phyloP scores from a whole-genome alignment of 23 red algal species.

The Gracilariopsis chorda region DNA sequence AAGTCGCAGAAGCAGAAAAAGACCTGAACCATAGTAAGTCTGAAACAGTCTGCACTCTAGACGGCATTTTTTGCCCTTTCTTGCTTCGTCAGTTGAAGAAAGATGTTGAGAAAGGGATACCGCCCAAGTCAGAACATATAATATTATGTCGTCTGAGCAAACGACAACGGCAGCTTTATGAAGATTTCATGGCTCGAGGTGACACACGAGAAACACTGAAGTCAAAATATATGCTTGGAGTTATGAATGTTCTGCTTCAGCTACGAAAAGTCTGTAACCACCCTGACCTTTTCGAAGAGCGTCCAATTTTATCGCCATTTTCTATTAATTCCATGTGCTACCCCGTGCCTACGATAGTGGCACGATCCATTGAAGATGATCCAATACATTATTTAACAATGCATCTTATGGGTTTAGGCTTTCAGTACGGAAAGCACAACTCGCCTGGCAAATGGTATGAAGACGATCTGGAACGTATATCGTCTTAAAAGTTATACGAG shows the following conservation, averaged over 20 bases:
- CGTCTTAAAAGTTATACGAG: neutral
- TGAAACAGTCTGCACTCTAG: constrained; percentile 67
- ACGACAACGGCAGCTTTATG: constrained; percentile 92
- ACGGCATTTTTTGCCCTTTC: constrained; percentile 88
- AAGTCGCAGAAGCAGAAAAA: neutral
- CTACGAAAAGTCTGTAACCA: constrained; percentile 99
- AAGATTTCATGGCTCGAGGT: constrained; percentile 85
- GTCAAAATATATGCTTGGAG: constrained; percentile 69
- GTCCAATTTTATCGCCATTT: constrained; percentile 72
- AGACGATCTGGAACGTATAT: constrained; percentile 7
- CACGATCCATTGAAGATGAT: neutral
- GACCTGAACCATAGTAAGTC: neutral
- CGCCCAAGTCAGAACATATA: constrained; percentile 84
- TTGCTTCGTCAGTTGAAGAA: constrained; percentile 88
- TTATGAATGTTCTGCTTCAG: constrained; percentile 98
- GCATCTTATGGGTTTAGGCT: constrained; percentile 16
- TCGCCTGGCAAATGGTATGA: constrained; percentile 36
- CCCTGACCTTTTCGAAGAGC: constrained; percentile 90
- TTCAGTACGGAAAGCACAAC: constrained; percentile 2
- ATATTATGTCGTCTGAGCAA: constrained; percentile 74
- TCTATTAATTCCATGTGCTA: constrained; percentile 23
- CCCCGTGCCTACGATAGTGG: constrained; percentile 52
- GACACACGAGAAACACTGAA: constrained; percentile 67
- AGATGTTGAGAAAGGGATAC: constrained; percentile 89
- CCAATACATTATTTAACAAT: neutral